A percentile compares a stretch with the other conserved stretches of the same genome.
Evolutionary conservation across 345 rosid genomes (phyloP).

Genomic region (Mercurialis annua): DNA sequence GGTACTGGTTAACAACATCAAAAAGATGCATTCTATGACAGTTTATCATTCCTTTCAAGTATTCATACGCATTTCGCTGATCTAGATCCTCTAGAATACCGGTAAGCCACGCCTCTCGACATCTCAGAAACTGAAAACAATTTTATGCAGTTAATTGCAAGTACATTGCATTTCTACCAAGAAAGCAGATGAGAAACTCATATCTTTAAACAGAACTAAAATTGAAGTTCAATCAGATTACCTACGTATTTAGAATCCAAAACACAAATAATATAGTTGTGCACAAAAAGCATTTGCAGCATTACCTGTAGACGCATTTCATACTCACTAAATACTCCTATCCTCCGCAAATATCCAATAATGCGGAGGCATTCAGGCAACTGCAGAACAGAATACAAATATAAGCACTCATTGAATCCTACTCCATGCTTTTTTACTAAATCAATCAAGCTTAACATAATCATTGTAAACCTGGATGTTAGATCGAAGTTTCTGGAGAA

Average conservation of each 20-base stretch:
- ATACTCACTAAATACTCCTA: constrained; percentile 88
- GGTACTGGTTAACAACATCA: constrained; percentile 93
- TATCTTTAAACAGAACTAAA: constrained; percentile 6
- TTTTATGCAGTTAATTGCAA: constrained; percentile 21
- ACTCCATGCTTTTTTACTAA: not conserved
- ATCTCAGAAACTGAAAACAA: constrained; percentile 80
- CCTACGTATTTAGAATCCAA: constrained; percentile 2
- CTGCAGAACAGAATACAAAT: constrained; percentile 39
- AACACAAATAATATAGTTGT: not conserved
- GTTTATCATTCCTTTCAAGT: constrained; percentile 81
- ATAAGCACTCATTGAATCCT: constrained; percentile 16
- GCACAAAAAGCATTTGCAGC: constrained; percentile 5
- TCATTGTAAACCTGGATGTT: constrained; percentile 68
- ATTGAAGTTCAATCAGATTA: not conserved
- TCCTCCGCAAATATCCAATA: constrained; percentile 90
- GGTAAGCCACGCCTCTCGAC: constrained; percentile 97
- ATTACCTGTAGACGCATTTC: constrained; percentile 93
- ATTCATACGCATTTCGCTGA: constrained; percentile 84
- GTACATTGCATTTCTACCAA: constrained; percentile 3
- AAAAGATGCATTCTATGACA: constrained; percentile 87
- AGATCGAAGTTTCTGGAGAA: constrained; percentile 85
- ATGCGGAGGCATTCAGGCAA: constrained; percentile 93
- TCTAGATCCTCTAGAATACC: constrained; percentile 94
- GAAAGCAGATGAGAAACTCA: constrained; percentile 9
- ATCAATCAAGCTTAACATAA: constrained; percentile 12